Base-by-base conservation (phyloP, 1,284 basidiomycete species). In the Papiliotrema laurentii region DNA sequence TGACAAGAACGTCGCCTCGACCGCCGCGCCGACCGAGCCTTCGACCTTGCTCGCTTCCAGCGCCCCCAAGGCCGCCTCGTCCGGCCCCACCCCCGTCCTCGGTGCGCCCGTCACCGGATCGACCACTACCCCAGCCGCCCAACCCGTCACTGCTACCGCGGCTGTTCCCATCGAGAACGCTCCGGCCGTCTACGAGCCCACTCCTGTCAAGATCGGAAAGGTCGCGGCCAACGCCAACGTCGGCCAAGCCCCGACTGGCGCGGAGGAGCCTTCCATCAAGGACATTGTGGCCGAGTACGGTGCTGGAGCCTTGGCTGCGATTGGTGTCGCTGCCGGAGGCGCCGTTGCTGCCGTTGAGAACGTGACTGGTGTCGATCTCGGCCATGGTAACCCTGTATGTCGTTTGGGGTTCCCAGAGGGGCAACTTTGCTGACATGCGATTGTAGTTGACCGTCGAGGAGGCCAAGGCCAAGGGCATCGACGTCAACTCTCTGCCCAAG, bases 291-390 rank as follows among this genome's bases (percentile, higher is more conserved):
- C 58, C 6, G 64, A 55, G 31, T 44, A 51, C 40, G 63, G 63
- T 43, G 59, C 53, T 27, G 54, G 52, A 31, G 65, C 66, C 21
- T 49, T 64, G 16, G 68, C 60, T 21, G 53, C 60, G 22, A 44
- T 64, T 9, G 62, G 60, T 5, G 63, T 60, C 21, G 54, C 58
- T 42, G 47, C 58, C 21, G 66, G 61, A 37, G 49, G 46, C 24
- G 58, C 55, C 13, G 54, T 55, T 24, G 50, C 51, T 19, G 64
- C 64, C 18, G 62, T 63, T 10, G 62, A 68, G 46, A 56, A 58
- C 25, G 66, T 61, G 7, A 71, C 68, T 1, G 71, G 71, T 47
- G 48, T 73, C 11, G 68, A 71, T 47, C 39, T 71, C n/a, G 52
- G 57, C 22, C 63, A 68, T 49, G 43, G 54, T 19, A 49, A 61